Evolutionary conservation across 73 alveolate species (phyloP).

Genomic region (Breviolum minutum): DNA sequence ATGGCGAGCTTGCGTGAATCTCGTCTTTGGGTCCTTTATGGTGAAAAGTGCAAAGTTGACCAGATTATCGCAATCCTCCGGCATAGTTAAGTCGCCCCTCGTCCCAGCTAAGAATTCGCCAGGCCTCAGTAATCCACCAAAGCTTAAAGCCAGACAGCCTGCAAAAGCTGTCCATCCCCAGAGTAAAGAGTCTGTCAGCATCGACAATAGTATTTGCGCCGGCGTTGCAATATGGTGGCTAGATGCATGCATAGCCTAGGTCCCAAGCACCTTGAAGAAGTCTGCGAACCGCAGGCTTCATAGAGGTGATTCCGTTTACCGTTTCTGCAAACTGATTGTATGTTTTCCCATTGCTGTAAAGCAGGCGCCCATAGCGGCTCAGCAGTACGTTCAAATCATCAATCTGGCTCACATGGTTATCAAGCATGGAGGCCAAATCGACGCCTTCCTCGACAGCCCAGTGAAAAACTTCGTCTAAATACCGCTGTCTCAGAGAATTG

Average conservation of each 20-base stretch:
- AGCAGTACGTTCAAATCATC: not conserved
- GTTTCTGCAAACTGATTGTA: not conserved
- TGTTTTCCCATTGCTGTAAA: not conserved
- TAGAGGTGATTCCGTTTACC: not conserved
- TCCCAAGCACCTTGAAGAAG: not conserved
- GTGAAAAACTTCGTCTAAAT: too few species aligned
- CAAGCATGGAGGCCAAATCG: not conserved
- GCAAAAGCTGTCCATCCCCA: constrained; percentile 25
- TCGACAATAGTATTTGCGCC: not conserved
- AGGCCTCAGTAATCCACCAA: not conserved
- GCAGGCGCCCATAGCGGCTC: not conserved
- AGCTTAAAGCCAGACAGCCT: not conserved
- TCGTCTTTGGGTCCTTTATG: not conserved
- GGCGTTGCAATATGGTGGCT: not conserved
- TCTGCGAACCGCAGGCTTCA: not conserved
- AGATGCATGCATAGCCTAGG: not conserved
- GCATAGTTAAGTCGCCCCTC: not conserved
- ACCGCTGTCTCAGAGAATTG: too few species aligned
- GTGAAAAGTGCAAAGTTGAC: not conserved
- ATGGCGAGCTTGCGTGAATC: not conserved
- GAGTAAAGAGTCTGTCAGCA: not conserved
- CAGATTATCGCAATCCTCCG: not conserved
- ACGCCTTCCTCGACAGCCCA: not conserved
- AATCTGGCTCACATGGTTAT: too few species aligned
- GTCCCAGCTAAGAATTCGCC: not conserved